A percentile compares a stretch with the other conserved stretches of the same genome.
Conservation (phyloP, 345 rosid species). For the Sisymbrium altissimum region DNA sequence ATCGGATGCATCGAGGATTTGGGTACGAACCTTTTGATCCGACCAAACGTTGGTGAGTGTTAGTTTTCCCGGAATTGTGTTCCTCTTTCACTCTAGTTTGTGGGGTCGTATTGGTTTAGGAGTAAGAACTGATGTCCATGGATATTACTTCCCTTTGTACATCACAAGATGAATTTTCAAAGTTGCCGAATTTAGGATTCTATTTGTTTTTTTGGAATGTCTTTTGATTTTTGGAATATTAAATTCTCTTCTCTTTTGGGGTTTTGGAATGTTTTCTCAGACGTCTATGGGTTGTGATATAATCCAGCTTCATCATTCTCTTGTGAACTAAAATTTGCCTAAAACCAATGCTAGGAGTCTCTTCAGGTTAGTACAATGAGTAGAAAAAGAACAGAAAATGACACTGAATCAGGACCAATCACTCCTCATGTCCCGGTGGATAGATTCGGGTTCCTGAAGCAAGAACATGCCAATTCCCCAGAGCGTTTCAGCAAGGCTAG, state of each 20-base stretch:
- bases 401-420: slow-evolving; percentile 56
- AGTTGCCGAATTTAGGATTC: neutral
- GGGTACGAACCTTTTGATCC: slow-evolving; percentile 5
- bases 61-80: neutral
- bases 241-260: neutral
- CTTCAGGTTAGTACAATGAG: slow-evolving; percentile 53
- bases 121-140: neutral
- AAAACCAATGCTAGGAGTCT: slow-evolving; percentile 17
- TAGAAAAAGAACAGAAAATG: slow-evolving; percentile 53
- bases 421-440: slow-evolving; percentile 58
- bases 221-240: neutral
- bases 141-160: neutral
- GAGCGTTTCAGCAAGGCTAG: slow-evolving; percentile 34
- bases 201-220: neutral
- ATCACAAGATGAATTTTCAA: neutral
- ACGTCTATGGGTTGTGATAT: neutral
- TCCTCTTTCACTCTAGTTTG: neutral
- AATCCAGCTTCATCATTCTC: no score
- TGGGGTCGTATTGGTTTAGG: neutral
- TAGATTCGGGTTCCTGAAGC: slow-evolving; percentile 74
- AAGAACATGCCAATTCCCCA: slow-evolving; percentile 48
- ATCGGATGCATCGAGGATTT: slow-evolving; percentile 15
- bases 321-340: slow-evolving; percentile 1
- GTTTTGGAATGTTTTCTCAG: slow-evolving; percentile 3
- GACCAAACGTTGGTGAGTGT: neutral